These are phyloP conservation scores for Aspergillus tamarii DNA, from an alignment of 2,329 filamentous ascomycete genomes.

Conservation along the genomic window DNA sequence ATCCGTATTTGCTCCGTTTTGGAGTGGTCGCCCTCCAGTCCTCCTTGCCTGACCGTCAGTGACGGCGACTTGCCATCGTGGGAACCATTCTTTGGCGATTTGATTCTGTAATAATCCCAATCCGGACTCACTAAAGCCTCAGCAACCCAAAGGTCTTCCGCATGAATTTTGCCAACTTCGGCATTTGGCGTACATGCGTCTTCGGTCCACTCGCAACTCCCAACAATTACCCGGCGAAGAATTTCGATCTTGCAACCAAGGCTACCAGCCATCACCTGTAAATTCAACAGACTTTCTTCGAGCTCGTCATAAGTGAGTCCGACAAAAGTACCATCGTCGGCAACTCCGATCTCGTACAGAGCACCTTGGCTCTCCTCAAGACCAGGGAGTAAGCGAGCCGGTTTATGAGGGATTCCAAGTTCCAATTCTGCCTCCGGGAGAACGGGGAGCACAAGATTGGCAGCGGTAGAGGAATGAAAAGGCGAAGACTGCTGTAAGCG, in stretches of 20 bases:
- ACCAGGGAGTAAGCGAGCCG: conserved; percentile 66
- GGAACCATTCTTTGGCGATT: conserved; percentile 14
- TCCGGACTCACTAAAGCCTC: conserved; percentile 86
- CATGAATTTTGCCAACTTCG: conserved; percentile 29
- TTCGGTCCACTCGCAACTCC: conserved; percentile 68
- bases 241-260: conserved; percentile 85
- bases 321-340: conserved; percentile 89
- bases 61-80: conserved; percentile 6
- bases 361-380: conserved; percentile 92
- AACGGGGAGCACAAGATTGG: conserved; percentile 73
- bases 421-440: conserved; percentile 67
- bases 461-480: conserved; percentile 79
- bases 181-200: conserved; percentile 25
- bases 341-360: conserved; percentile 93
- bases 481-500: conserved; percentile 91
- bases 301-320: conserved; percentile 89
- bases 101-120: conserved; percentile 49
- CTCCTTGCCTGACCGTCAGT: conserved; percentile 4
- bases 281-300: conserved; percentile 82
- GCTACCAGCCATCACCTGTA: conserved; percentile 89
- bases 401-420: conserved; percentile 59
- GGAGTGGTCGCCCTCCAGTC: conserved; percentile 42
- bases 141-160: conserved; percentile 76
- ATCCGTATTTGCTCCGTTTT: conserved; percentile 77
- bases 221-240: conserved; percentile 79